Conservation (phyloP, 352 stramenopile species). For the Sclerospora graminicola region DNA sequence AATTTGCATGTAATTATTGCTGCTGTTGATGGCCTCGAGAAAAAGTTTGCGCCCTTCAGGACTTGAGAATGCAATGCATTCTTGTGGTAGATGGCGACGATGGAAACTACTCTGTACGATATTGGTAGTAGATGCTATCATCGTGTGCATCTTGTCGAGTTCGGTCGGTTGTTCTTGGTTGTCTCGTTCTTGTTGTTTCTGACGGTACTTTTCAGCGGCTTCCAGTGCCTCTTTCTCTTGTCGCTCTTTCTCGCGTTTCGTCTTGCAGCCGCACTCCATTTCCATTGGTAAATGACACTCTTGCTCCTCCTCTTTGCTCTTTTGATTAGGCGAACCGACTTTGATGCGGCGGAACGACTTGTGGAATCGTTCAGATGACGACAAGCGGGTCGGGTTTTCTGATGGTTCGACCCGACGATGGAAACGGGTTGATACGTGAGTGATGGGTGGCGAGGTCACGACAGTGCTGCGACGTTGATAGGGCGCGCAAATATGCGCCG, state of each 20-base stretch:
- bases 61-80: constrained; percentile 80
- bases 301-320: constrained; percentile 1
- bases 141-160: constrained; percentile 20
- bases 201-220: constrained; percentile 5
- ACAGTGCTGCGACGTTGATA: no score
- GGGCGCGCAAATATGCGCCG: no score
- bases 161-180: constrained; percentile 6
- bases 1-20: constrained; percentile 71
- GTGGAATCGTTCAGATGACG: not conserved
- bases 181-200: not conserved
- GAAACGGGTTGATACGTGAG: constrained; percentile 3
- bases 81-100: constrained; percentile 61
- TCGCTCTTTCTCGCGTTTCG: constrained; percentile 24
- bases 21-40: constrained; percentile 51
- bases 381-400: constrained; percentile 5
- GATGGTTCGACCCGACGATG: constrained; percentile 6
- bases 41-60: constrained; percentile 79
- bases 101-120: constrained; percentile 64
- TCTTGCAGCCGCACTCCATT: constrained; percentile 45
- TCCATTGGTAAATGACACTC: constrained; percentile 37
- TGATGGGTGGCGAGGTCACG: not conserved
- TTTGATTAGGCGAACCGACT: not conserved
- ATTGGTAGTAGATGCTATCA: constrained; percentile 49
- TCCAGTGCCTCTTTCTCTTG: constrained; percentile 24
- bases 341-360: no score